These are phyloP conservation scores for Trapa bicornis DNA, from an alignment of 345 rosid species.

Conservation along the genomic window DNA sequence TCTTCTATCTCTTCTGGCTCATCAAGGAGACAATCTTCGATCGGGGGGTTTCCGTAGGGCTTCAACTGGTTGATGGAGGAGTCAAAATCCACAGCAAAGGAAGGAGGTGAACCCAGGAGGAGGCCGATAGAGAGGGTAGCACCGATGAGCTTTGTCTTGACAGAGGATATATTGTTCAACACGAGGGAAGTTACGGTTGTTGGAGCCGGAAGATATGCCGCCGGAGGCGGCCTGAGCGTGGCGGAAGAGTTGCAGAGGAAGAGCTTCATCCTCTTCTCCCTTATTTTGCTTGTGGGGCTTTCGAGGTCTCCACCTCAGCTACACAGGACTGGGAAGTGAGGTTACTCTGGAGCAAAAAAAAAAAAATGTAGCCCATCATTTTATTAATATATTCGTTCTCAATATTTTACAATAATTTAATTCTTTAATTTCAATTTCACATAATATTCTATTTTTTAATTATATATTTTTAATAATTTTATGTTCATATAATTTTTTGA, in stretches of 20 bases:
- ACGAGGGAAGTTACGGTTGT: slow-evolving; percentile 4
- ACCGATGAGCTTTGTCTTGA: slow-evolving; percentile 4
- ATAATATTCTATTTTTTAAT: too few relatives aligned
- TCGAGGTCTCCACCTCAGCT: neutral
- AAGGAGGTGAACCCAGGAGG: slow-evolving; percentile 38
- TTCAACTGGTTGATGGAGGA: slow-evolving; percentile 10
- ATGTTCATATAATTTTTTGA: too few relatives aligned
- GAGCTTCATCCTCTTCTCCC: slow-evolving; percentile 31
- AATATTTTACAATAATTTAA: too few relatives aligned
- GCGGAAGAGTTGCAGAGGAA: slow-evolving; percentile 25
- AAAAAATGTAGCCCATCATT: too few relatives aligned
- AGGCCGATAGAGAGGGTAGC: slow-evolving; percentile 29
- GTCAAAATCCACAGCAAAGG: slow-evolving; percentile 27
- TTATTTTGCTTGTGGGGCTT: neutral
- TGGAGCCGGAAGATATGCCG: slow-evolving; percentile 9
- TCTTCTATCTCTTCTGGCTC: slow-evolving; percentile 19
- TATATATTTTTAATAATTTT: too few relatives aligned
- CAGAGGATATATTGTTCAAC: neutral
- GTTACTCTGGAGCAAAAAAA: too few relatives aligned
- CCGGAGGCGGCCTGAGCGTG: slow-evolving; percentile 7
- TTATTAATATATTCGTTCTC: too few relatives aligned
- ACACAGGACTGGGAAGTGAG: neutral
- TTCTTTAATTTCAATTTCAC: too few relatives aligned
- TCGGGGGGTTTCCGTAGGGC: slow-evolving; percentile 8
- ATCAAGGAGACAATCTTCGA: slow-evolving; percentile 39